Percentiles rank a stretch among this genome's conserved stretches.
Conservation (phyloP, 2,329 filamentous ascomycete species). For the Trichoderma lentiforme region DNA sequence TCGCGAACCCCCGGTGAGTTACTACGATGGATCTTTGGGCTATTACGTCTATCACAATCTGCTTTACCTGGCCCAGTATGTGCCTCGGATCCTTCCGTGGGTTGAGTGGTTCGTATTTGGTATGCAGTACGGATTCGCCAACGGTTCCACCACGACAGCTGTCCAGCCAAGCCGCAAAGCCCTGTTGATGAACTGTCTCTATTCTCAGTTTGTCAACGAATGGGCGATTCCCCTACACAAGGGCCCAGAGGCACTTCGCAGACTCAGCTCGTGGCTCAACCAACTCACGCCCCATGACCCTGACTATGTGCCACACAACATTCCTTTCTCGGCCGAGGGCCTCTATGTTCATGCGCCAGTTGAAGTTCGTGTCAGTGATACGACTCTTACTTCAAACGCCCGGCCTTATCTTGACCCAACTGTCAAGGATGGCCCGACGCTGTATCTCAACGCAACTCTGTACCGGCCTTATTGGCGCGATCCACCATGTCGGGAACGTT, state of each 20-base stretch:
- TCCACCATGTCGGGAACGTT: slow-evolving; percentile 70
- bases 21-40: slow-evolving; percentile 78
- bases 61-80: slow-evolving; percentile 72
- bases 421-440: slow-evolving; percentile 62
- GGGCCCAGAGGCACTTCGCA: slow-evolving; percentile 80
- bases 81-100: slow-evolving; percentile 78
- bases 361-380: slow-evolving; percentile 83
- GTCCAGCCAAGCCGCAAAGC: slow-evolving; percentile 77
- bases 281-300: slow-evolving; percentile 58
- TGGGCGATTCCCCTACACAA: slow-evolving; percentile 87
- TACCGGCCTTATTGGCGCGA: slow-evolving; percentile 79
- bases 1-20: slow-evolving; percentile 60
- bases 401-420: slow-evolving; percentile 67
- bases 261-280: slow-evolving; percentile 83
- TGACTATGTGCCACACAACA: slow-evolving; percentile 61
- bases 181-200: slow-evolving; percentile 93
- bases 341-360: slow-evolving; percentile 87
- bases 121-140: slow-evolving; percentile 90
- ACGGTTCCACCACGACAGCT: slow-evolving; percentile 65
- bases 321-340: slow-evolving; percentile 76
- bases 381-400: slow-evolving; percentile 38
- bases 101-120: slow-evolving; percentile 97
- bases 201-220: slow-evolving; percentile 98
- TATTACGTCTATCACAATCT: slow-evolving; percentile 92
- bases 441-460: slow-evolving; percentile 87